Conservation (phyloP, 768 basidiomycete genomes). For the Russula lepida region DNA sequence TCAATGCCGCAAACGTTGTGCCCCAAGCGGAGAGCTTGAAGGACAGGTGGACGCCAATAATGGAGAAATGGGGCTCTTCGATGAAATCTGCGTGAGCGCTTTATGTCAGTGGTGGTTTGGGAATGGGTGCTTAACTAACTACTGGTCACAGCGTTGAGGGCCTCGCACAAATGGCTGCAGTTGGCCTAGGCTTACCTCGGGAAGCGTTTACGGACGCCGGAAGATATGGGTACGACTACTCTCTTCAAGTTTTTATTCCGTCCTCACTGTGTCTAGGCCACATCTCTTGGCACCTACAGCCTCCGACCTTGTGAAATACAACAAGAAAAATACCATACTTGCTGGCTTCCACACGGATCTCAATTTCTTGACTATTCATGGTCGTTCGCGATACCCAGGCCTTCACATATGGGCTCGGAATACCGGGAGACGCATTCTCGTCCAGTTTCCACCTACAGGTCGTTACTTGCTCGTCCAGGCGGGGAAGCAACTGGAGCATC, state of each 20-base stretch:
- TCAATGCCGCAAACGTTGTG: constrained; percentile 78
- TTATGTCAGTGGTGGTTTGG: background rate
- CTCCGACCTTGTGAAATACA: constrained; percentile 78
- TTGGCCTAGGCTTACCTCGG: constrained; percentile 68
- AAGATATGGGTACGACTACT: constrained; percentile 58
- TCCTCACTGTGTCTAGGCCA: constrained; percentile 37
- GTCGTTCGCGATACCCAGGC: constrained; percentile 78
- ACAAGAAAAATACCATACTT: constrained; percentile 71
- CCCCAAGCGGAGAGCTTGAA: constrained; percentile 54
- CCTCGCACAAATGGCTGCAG: constrained; percentile 80
- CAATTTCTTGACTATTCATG: constrained; percentile 89
- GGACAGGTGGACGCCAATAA: constrained; percentile 56
- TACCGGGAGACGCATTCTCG: constrained; percentile 81
- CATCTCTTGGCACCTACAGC: constrained; percentile 92
- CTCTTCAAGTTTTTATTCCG: background rate
- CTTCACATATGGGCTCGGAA: constrained; percentile 94
- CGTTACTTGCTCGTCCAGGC: constrained; percentile 87
- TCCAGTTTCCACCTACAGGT: constrained; percentile 74
- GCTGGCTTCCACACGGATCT: constrained; percentile 94
- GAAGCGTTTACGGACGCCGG: constrained; percentile 74
- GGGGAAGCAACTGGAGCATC: constrained; percentile 89
- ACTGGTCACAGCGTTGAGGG: constrained; percentile 55
- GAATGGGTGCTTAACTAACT: constrained; percentile 7
- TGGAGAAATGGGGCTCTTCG: constrained; percentile 80
- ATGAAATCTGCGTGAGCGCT: constrained; percentile 78